A percentile compares a stretch with the other conserved stretches of the same genome.
Conservation (phyloP, 2,329 filamentous ascomycete genomes). For the Setomelanomma holmii region DNA sequence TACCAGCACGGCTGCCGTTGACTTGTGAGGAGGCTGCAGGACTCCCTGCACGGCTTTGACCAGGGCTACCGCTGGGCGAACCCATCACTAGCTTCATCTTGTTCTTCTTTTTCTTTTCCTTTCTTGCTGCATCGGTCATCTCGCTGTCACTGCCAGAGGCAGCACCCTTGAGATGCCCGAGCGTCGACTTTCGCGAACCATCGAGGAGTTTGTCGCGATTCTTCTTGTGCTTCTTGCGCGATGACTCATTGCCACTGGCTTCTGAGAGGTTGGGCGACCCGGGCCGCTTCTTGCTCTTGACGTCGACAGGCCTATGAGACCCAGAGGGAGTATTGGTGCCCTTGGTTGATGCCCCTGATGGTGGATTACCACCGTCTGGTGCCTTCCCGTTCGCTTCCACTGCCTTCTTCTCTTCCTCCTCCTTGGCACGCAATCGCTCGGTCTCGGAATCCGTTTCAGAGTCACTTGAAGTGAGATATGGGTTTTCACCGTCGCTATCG, state of each 20-base stretch:
- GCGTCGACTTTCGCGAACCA: conserved; percentile 32
- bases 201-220: conserved; percentile 38
- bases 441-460: conserved; percentile 65
- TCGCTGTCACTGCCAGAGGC: conserved; percentile 76
- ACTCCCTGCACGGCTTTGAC: conserved; percentile 62
- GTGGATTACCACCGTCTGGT: conserved; percentile 53
- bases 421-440: conserved; percentile 66
- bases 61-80: conserved; percentile 67
- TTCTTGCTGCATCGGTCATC: conserved; percentile 70
- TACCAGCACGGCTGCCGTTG: conserved; percentile 40
- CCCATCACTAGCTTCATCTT: conserved; percentile 64
- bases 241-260: conserved; percentile 88
- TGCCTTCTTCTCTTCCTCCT: conserved; percentile 60
- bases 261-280: conserved; percentile 89
- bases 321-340: conserved; percentile 73
- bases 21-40: conserved; percentile 45
- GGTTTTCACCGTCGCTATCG: conserved; percentile 73
- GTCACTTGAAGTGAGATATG: conserved; percentile 41
- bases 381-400: conserved; percentile 55
- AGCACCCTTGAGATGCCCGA: conserved; percentile 49
- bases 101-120: conserved; percentile 64
- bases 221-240: conserved; percentile 66
- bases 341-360: conserved; percentile 69
- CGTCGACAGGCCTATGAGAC: conserved; percentile 58
- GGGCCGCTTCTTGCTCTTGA: conserved; percentile 74